Evolutionary conservation across 257 asterid species (phyloP).

Genomic region (Mentha longifolia): DNA sequence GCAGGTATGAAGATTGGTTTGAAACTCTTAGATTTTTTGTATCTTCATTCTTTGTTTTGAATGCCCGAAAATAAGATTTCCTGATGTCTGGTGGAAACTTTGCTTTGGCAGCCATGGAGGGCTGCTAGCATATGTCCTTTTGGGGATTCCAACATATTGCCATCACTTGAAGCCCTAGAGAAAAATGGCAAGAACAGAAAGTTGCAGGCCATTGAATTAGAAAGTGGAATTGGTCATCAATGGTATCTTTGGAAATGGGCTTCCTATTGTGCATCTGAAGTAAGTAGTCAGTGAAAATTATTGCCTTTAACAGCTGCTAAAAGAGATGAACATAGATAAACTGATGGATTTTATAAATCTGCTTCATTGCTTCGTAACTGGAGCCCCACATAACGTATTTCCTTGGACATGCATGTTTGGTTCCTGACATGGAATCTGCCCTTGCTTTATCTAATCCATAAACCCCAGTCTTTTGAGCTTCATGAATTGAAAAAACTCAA

Average conservation of each 20-base stretch:
- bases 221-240: slow-evolving; percentile 92
- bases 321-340: slow-evolving; percentile 38
- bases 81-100: slow-evolving; percentile 37
- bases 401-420: slow-evolving; percentile 31
- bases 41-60: slow-evolving; percentile 21
- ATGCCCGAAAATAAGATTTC: slow-evolving; percentile 17
- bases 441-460: slow-evolving; percentile 29
- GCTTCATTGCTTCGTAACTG: slow-evolving; percentile 15
- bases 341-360: slow-evolving; percentile 26
- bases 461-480: slow-evolving; percentile 24
- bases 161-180: slow-evolving; percentile 78
- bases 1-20: slow-evolving; percentile 61
- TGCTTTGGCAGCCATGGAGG: slow-evolving; percentile 91
- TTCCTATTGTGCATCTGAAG: slow-evolving; percentile 97
- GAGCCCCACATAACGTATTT: slow-evolving; percentile 2
- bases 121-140: slow-evolving; percentile 90
- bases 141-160: slow-evolving; percentile 69
- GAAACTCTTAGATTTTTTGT: slow-evolving; percentile 24
- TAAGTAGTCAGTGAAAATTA: slow-evolving; percentile 42
- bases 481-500: slow-evolving; percentile 12
- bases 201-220: slow-evolving; percentile 92
- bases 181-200: slow-evolving; percentile 82
- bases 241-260: slow-evolving; percentile 99
- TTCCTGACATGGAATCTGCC: slow-evolving; percentile 26
- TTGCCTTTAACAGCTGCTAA: slow-evolving; percentile 38